Evolutionary conservation across 2,329 filamentous ascomycete species (phyloP).

Genomic region (Aureobasidium sp.): DNA sequence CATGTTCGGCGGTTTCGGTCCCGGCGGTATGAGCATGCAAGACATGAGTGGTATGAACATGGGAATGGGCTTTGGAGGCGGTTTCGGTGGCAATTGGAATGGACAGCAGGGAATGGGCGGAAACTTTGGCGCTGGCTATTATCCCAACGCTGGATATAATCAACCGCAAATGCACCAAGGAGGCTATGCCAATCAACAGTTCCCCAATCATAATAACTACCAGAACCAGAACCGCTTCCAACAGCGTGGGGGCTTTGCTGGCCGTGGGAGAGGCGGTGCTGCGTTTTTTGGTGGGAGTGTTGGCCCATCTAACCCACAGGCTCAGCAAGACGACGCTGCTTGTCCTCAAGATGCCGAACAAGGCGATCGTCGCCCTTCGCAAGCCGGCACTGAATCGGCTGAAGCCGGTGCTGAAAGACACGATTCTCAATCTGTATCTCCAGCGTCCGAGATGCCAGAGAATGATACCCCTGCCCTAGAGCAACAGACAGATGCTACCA

Average conservation of each 20-base stretch:
- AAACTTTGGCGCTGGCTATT: conserved; percentile 65
- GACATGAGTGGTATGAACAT: conserved; percentile 55
- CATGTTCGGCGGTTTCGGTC: conserved; percentile 70
- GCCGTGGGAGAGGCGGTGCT: conserved; percentile 32
- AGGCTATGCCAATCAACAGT: conserved; percentile 39
- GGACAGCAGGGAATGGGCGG: conserved; percentile 63
- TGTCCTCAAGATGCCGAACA: not conserved
- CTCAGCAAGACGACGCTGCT: conserved; percentile 2
- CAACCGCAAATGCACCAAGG: conserved; percentile 40
- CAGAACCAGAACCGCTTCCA: conserved; percentile 67
- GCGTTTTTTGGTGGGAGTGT: conserved; percentile 25
- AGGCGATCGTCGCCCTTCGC: conserved; percentile 1
- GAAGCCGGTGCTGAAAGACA: conserved; percentile 7
- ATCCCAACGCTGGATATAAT: conserved; percentile 48
- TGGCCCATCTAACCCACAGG: conserved; percentile 23
- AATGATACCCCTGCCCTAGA: not conserved
- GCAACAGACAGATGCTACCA: not conserved
- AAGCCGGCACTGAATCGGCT: not conserved
- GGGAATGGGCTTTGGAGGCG: conserved; percentile 61
- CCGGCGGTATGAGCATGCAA: conserved; percentile 73
- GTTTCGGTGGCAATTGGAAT: conserved; percentile 59
- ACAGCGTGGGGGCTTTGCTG: conserved; percentile 48
- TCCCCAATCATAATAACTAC: conserved; percentile 52
- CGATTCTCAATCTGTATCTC: conserved; percentile 5
- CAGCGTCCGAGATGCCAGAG: not conserved